Evolutionary conservation across 495 filamentous ascomycete genomes (phyloP), one percentile per base, ranked within the genome.

Genomic region (Penicillium macrosclerotiorum): DNA sequence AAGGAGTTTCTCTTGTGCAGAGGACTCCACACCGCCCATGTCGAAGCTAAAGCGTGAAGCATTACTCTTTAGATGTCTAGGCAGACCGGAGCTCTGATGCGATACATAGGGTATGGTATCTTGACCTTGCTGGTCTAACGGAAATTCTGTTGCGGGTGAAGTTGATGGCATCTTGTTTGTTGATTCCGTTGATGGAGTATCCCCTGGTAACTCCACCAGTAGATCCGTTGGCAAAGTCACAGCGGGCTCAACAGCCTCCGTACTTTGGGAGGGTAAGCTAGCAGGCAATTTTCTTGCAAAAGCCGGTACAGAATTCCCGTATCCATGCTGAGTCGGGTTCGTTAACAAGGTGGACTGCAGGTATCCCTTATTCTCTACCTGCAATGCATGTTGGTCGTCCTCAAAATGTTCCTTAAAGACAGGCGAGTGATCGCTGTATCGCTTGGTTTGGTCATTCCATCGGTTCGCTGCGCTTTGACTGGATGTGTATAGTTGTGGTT

Each of bases 21-120:
- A 83, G 11, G 88, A 82, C 24, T 87, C 89, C n/a, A 85, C 81
- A 8, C 80, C 79, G 16, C 65, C 73, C 77, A 95, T 88, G 56
- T 96, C 90, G 55, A 96, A 96, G 58, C 89, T 94, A 54, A 96
- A 95, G 8, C 90, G 74, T 2, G 89, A 94, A 0, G 90, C 86
- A 41, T 85, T 92, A 62, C 88, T 92, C 52, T 86, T 90, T 62
- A 90, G 83, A 62, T 91, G 89, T 52, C 74, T 85, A 0, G 88
- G 86, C 27, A 78, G 37, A 5, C 60, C 74, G 23, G 67, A 62
- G 25, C 58, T 57, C n/a, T 64, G 62, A 13, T 66, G 67, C 0
- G 67, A 58, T 60, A 68, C 52, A 62, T 73, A 47, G 47, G 70
- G 60, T 51, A 69, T 60, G 0, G 54, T 62, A 51, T 72, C 70